A percentile compares a stretch with the other conserved stretches of the same genome.
These are phyloP conservation scores for Debaryomyces subglobosus DNA, from an alignment of 1,139 yeast species.

Conservation along the genomic window DNA sequence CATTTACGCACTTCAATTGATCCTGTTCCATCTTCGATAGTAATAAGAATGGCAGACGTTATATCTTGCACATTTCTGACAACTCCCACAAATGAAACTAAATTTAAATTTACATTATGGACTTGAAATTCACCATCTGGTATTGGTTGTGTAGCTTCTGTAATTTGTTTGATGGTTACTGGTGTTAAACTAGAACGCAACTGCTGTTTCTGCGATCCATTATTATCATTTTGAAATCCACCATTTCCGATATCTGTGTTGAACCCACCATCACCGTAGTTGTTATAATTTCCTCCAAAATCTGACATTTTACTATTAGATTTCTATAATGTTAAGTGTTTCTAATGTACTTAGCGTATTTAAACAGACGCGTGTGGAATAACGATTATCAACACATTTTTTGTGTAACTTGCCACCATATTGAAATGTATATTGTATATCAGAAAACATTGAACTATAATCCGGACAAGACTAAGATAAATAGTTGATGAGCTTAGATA, in stretches of 20 bases:
- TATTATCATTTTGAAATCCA: constrained; percentile 36
- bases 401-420: constrained; percentile 6
- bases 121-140: constrained; percentile 78
- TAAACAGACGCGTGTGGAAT: constrained; percentile 3
- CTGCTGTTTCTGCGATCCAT: constrained; percentile 36
- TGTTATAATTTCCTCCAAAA: constrained; percentile 22
- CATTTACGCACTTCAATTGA: constrained; percentile 69
- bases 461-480: too few species aligned
- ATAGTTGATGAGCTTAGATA: too few species aligned
- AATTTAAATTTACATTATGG: constrained; percentile 62
- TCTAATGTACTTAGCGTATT: not conserved
- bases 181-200: constrained; percentile 64
- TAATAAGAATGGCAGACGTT: constrained; percentile 55
- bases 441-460: too few species aligned
- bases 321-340: not conserved
- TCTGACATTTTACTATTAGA: constrained; percentile 22
- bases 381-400: not conserved
- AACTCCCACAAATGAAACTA: constrained; percentile 68
- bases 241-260: constrained; percentile 29
- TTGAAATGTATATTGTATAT: too few species aligned
- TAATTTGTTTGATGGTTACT: constrained; percentile 79
- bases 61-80: constrained; percentile 61
- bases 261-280: constrained; percentile 35
- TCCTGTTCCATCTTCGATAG: constrained; percentile 88
- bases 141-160: constrained; percentile 63